A percentile compares a stretch with the other conserved stretches of the same genome.
Conservation (phyloP, 495 filamentous ascomycete genomes). For the Neurospora terricola region DNA sequence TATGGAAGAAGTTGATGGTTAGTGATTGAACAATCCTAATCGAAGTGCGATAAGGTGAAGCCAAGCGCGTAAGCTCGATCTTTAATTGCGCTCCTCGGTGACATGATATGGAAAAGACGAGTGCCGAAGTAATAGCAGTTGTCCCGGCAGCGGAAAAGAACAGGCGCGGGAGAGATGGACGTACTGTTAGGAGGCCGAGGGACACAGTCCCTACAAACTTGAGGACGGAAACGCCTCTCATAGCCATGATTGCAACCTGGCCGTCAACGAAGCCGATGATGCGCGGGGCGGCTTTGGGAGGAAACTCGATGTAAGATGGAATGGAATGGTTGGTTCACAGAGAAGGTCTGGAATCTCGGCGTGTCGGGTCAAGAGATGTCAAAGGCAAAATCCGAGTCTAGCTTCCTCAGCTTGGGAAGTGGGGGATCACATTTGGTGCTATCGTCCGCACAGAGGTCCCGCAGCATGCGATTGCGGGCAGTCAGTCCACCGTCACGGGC, state of each 20-base stretch:
- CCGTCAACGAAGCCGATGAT: not conserved
- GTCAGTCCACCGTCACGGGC: not conserved
- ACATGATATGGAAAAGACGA: not conserved
- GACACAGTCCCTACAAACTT: constrained; percentile 89
- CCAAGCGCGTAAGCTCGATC: not conserved
- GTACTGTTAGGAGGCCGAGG: constrained; percentile 77
- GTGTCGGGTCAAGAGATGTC: not conserved
- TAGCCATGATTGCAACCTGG: constrained; percentile 47
- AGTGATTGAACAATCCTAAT: not conserved
- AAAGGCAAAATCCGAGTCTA: not conserved
- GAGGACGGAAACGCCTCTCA: constrained; percentile 56
- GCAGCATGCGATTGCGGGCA: not conserved
- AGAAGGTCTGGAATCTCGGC: not conserved
- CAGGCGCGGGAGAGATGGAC: constrained; percentile 19
- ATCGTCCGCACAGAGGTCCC: not conserved
- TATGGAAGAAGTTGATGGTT: constrained; percentile 21
- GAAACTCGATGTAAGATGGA: not conserved
- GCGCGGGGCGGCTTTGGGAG: not conserved
- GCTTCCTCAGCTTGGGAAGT: not conserved
- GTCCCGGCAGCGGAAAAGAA: constrained; percentile 6
- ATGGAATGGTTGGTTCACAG: not conserved
- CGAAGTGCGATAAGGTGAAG: not conserved
- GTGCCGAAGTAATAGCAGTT: not conserved
- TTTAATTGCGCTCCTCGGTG: not conserved
- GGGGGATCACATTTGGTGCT: not conserved